These are phyloP conservation scores for Penicillium aurantiogriseum DNA, from an alignment of 2,329 filamentous ascomycete species.

Conservation along the genomic window DNA sequence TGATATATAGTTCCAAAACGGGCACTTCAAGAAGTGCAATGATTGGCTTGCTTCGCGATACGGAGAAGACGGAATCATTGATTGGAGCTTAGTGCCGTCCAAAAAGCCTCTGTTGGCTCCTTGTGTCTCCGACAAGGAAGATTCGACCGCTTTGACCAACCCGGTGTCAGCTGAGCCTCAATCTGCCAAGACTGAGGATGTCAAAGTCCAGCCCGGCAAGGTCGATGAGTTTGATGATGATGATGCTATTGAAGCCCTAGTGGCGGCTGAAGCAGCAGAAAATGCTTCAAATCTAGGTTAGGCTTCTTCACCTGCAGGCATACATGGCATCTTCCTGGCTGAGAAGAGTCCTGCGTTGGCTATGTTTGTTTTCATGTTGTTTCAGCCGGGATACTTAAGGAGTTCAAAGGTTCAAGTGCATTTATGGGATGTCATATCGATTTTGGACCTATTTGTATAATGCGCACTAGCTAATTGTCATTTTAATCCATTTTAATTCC, in stretches of 20 bases:
- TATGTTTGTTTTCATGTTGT: neutral
- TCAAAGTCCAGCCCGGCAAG: constrained; percentile 20
- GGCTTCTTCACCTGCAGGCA: neutral
- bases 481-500: neutral
- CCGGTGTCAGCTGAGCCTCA: constrained; percentile 1
- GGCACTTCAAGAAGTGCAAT: constrained; percentile 51
- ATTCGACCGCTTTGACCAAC: constrained; percentile 15
- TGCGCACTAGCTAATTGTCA: neutral
- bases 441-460: neutral
- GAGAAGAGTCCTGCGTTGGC: neutral
- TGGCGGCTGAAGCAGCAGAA: constrained; percentile 27
- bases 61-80: constrained; percentile 74
- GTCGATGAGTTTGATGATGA: constrained; percentile 44
- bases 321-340: neutral
- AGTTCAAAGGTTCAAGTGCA: neutral
- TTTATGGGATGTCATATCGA: neutral
- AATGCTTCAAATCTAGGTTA: neutral
- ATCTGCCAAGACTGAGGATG: constrained; percentile 9
- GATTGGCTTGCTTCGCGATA: constrained; percentile 75
- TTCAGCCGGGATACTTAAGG: neutral
- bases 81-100: constrained; percentile 68
- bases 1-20: constrained; percentile 40
- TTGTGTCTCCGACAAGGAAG: constrained; percentile 24
- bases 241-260: constrained; percentile 44
- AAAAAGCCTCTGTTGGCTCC: constrained; percentile 15